Conservation (phyloP, 1,284 basidiomycete species). For the Cryptococcus depauperatus region DNA sequence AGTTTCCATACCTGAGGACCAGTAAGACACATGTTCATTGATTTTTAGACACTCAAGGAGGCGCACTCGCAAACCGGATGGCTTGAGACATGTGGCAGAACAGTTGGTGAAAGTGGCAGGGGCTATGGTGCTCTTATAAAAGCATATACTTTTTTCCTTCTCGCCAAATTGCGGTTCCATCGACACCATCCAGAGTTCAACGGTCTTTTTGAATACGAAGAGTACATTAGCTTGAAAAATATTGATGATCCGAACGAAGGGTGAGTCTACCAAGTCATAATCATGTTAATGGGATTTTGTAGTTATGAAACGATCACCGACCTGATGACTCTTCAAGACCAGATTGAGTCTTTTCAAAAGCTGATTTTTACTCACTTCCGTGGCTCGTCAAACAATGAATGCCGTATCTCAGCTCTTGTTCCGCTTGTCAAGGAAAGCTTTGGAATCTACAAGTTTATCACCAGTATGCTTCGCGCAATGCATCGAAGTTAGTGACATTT, state of each 20-base stretch:
- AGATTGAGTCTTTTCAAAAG: constrained; percentile 95
- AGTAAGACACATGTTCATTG: constrained; percentile 13
- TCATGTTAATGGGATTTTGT: constrained; percentile 3
- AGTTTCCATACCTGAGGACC: constrained; percentile 32
- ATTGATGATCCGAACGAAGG: constrained; percentile 98
- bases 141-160: constrained; percentile 86
- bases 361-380: constrained; percentile 89
- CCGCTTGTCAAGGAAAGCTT: constrained; percentile 94
- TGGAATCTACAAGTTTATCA: constrained; percentile 95
- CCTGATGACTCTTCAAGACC: constrained; percentile 90
- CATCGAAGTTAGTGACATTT: constrained; percentile 60
- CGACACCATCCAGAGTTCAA: constrained; percentile 90
- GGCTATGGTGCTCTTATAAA: constrained; percentile 86
- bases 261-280: constrained; percentile 48
- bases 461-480: constrained; percentile 93
- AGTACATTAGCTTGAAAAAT: constrained; percentile 89
- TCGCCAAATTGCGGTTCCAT: constrained; percentile 92
- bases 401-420: constrained; percentile 84
- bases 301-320: constrained; percentile 94
- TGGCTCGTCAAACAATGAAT: constrained; percentile 85
- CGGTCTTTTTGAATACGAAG: constrained; percentile 92
- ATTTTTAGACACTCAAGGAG: constrained; percentile 83
- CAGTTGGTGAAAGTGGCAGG: constrained; percentile 68
- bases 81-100: constrained; percentile 89
- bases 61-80: constrained; percentile 92